These are phyloP conservation scores for Emericellopsis cladophorae DNA, from an alignment of 2,329 filamentous ascomycete species.

Conservation along the genomic window DNA sequence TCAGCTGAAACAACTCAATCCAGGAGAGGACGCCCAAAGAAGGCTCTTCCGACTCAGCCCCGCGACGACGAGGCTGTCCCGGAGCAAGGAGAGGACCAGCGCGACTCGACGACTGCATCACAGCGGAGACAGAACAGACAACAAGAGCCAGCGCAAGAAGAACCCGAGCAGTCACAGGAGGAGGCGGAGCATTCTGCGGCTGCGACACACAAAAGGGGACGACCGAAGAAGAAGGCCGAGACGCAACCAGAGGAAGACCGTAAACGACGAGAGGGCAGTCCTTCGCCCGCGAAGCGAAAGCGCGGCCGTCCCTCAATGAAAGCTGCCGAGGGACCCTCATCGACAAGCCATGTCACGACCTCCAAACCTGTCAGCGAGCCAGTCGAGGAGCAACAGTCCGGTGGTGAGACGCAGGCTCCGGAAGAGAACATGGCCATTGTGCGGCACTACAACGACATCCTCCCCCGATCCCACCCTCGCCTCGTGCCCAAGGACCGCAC, in stretches of 20 bases:
- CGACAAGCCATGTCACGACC: too few species aligned
- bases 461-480: constrained; percentile 20
- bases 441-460: not conserved
- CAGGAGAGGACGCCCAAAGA: too few species aligned
- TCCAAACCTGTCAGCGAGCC: not conserved
- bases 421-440: not conserved
- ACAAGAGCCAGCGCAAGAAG: too few species aligned
- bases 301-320: constrained; percentile 14
- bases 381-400: constrained; percentile 7
- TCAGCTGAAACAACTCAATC: too few species aligned
- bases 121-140: too few species aligned
- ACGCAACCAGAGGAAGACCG: not conserved
- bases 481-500: constrained; percentile 35
- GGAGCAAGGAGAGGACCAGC: too few species aligned
- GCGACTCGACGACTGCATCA: too few species aligned
- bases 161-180: too few species aligned
- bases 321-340: too few species aligned
- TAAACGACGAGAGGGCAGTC: not conserved
- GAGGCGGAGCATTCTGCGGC: too few species aligned
- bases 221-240: not conserved
- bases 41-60: too few species aligned
- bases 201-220: not conserved
- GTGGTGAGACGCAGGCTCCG: constrained; percentile 4
- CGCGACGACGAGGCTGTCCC: too few species aligned
- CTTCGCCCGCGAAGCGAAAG: constrained; percentile 4